A percentile compares a stretch with the other conserved stretches of the same genome.
Evolutionary conservation across 2,329 filamentous ascomycete species (phyloP).

Genomic region (Dactylella cylindrospora): DNA sequence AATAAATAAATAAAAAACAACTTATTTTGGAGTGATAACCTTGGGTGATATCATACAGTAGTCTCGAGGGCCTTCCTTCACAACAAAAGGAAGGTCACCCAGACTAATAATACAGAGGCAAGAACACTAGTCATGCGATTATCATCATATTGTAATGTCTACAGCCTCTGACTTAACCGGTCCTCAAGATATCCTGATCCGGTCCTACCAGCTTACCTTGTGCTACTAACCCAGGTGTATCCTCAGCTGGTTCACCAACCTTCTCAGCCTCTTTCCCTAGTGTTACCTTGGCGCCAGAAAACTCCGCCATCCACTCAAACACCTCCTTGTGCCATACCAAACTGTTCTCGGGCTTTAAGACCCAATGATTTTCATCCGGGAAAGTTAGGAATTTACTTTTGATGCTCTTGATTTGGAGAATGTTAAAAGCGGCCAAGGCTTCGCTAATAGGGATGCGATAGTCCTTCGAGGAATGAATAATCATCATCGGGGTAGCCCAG

Average conservation of each 20-base stretch:
- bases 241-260: constrained; percentile 16
- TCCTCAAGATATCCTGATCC: constrained; percentile 24
- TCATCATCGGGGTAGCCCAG: constrained; percentile 84
- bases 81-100: too few relatives aligned
- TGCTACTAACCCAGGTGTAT: constrained; percentile 9
- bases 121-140: too few relatives aligned
- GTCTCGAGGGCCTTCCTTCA: too few relatives aligned
- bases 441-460: constrained; percentile 85
- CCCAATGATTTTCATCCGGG: constrained; percentile 79
- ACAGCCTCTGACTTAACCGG: too few relatives aligned
- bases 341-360: constrained; percentile 87
- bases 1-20: too few relatives aligned
- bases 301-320: constrained; percentile 63
- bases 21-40: too few relatives aligned
- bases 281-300: constrained; percentile 10
- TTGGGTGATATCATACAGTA: too few relatives aligned
- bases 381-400: constrained; percentile 79
- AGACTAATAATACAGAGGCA: too few relatives aligned
- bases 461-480: constrained; percentile 88
- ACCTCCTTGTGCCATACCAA: constrained; percentile 88
- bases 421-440: constrained; percentile 81
- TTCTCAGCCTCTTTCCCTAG: constrained; percentile 4
- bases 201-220: constrained; percentile 4
- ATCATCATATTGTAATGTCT: too few relatives aligned
- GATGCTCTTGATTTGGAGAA: constrained; percentile 72